Percentiles rank a stretch among this genome's conserved stretches.
Evolutionary conservation across 345 rosid genomes (phyloP).

Genomic region (Murraya paniculata): DNA sequence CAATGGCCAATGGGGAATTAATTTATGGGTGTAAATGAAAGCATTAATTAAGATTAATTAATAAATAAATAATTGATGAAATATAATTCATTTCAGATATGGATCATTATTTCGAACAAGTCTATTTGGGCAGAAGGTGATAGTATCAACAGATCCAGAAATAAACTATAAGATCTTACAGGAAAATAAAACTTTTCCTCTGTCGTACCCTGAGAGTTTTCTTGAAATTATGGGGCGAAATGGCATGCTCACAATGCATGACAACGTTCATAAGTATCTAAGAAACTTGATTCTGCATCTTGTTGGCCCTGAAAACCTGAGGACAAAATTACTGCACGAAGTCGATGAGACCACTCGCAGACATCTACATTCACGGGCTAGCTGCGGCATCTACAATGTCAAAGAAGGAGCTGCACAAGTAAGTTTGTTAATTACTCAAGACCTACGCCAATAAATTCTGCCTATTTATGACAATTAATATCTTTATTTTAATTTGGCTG

Average conservation of each 20-base stretch:
- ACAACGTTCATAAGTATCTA: slow-evolving; percentile 33
- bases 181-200: background rate
- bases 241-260: slow-evolving; percentile 22
- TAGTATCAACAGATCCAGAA: slow-evolving; percentile 40
- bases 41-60: too few relatives aligned
- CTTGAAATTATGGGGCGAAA: slow-evolving; percentile 30
- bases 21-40: too few relatives aligned
- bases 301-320: slow-evolving; percentile 36
- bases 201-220: slow-evolving; percentile 34
- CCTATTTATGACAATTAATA: too few relatives aligned
- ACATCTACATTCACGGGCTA: background rate
- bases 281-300: slow-evolving; percentile 30
- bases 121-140: slow-evolving; percentile 31
- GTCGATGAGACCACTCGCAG: slow-evolving; percentile 20
- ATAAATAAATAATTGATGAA: too few relatives aligned
- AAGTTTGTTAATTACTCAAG: background rate
- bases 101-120: slow-evolving; percentile 41
- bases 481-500: background rate
- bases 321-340: slow-evolving; percentile 13
- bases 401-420: background rate
- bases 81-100: slow-evolving; percentile 24
- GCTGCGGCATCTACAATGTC: background rate
- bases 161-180: slow-evolving; percentile 18
- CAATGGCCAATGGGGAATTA: too few relatives aligned
- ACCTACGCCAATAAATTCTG: too few relatives aligned